Percentiles rank a stretch among this genome's conserved stretches.
Conservation (phyloP, 352 stramenopile genomes). For the Thalassiosira mediterranea region DNA sequence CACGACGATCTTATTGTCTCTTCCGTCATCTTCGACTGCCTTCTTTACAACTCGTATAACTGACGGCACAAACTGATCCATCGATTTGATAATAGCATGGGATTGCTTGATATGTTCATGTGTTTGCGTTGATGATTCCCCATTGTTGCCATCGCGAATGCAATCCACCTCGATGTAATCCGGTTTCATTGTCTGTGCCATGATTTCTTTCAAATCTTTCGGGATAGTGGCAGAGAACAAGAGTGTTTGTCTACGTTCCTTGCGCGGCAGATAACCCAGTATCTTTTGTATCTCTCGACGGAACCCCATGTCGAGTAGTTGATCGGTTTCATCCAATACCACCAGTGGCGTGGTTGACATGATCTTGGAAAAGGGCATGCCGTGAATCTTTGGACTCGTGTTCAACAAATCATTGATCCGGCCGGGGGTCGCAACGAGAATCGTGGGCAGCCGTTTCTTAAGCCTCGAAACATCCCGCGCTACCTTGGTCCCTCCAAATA, state of each 20-base stretch:
- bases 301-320: slow-evolving; percentile 99
- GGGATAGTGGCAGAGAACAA: slow-evolving; percentile 98
- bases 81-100: no score
- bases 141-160: slow-evolving; percentile 96
- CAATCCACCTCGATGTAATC: slow-evolving; percentile 95
- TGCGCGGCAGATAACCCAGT: slow-evolving; percentile 91
- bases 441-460: slow-evolving; percentile 94
- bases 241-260: slow-evolving; percentile 89
- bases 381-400: slow-evolving; percentile 93
- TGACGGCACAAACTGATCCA: no score
- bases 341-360: slow-evolving; percentile 97
- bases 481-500: slow-evolving; percentile 94
- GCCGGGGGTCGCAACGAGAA: slow-evolving; percentile 98
- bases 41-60: slow-evolving; percentile 60
- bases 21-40: no score
- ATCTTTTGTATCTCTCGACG: slow-evolving; percentile 99
- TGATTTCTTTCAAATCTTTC: slow-evolving; percentile 97
- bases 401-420: slow-evolving; percentile 99
- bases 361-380: slow-evolving; percentile 97
- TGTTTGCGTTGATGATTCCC: no score
- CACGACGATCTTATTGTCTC: slow-evolving; percentile 89
- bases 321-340: slow-evolving; percentile 83
- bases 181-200: slow-evolving; percentile 94
- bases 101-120: no score
- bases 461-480: slow-evolving; percentile 96